Evolutionary conservation across 75 land plant genomes (phyloP), one percentile per base, ranked within the genome.

Genomic region (Gnetum montanum): DNA sequence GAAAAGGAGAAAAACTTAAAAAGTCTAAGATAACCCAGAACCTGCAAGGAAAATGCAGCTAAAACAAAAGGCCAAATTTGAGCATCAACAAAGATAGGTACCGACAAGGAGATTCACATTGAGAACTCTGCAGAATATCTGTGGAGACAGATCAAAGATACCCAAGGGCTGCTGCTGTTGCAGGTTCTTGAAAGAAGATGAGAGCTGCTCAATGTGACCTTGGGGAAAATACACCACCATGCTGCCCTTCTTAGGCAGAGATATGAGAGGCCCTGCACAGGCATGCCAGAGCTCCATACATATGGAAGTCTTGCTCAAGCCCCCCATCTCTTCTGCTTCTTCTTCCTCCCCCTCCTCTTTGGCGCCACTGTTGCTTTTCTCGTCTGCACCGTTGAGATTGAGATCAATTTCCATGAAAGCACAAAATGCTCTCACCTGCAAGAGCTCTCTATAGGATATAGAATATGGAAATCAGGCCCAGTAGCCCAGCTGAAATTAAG

Each of bases 211-310:
- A 37, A 83, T 34, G 49, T 90, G 96, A 1, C 94, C 94, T 57
- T 90, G 96, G 1, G 96, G 96, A 40, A 90, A 75, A 74, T 90
- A 90, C 52, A 84, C 84, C 49, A 90, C 94, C 4, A 64, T 47
- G 57, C 73, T 72, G 10, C 83, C 83, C 31, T 71, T 76, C 71
- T 54, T 70, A n/a, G 96, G 96, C 34, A 90, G 72, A 27, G 77
- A 69, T 15, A 70, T 72, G 33, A 72, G 65, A 15, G 94, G 88
- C 6, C 96, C 96, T 10, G 94, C 96, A 48, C 96, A 90, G 1
- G 92, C 96, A 52, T 77, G 82, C 88, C 88, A 90, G 2, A 90
- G 80, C 83, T 89, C 90, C 71, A 83, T 31, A 45, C 76, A 79
- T 26, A 83, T 75, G 23, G 72, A 53, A 25, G 61, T 46, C 49